Base-by-base conservation (phyloP, 768 basidiomycete species). In the Lactifluus hygrophoroides region DNA sequence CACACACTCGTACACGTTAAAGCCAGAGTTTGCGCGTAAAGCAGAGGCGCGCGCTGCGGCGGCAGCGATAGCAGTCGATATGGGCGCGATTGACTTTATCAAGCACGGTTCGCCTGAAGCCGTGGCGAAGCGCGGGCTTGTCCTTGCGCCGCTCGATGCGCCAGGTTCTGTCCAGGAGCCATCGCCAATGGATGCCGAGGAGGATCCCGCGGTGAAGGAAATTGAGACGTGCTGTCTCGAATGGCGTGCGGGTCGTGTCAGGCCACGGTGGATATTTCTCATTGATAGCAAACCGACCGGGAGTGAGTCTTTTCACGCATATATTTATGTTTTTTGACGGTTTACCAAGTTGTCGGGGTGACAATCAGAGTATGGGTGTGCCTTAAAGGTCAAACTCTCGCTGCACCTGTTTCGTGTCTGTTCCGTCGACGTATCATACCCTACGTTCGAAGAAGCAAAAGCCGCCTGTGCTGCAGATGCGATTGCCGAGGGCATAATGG, bases 31-130 rank as follows among this genome's bases (percentile, higher is more conserved):
- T 61, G 43, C 71, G 16, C 74, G 75, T 37, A 77, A 80, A 62
- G 70, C 62, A 38, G 83, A 84, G 13, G 85, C 85, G 0, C 82
- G 80, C 58, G 70, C 69, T 0, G 75, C 76, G 45, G 83, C 73
- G 0, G 82, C 82, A 0, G 71, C 67, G 16, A 67, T 80, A 16
- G 85, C 85, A 4, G 70, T 86, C 23, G 74, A 81, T 7, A 77
- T 80, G 73, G 83, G 82, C 19, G 85, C 77, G 1, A 66, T 86
- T 32, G 77, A 83, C 19, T 86, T 86, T 64, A 79, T 86, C 47
- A 52, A 67, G 7, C 64, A 69, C 1, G 79, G 80, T 3, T 76
- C 77, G n/a, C 68, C 71, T 2, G 72, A 75, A 7, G 37, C 67
- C 35, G 68, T 68, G 28, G 72, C 69, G 44, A 74, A 75, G 38